These are phyloP conservation scores for Penicillium sp. DNA, from an alignment of 2,329 filamentous ascomycete species.

Conservation along the genomic window DNA sequence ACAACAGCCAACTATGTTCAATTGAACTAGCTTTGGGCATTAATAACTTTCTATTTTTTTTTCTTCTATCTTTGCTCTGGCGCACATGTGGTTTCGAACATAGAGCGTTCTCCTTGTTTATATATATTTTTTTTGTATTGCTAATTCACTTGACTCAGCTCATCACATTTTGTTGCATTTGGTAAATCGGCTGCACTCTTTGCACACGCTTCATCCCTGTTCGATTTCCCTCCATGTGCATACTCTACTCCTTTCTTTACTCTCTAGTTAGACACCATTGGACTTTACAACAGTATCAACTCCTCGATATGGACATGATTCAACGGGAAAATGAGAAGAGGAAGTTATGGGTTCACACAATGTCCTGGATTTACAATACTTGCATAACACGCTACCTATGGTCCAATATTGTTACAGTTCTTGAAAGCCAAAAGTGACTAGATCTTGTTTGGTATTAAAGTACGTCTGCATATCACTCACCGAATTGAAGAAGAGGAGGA, in stretches of 20 bases:
- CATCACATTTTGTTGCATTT: not conserved
- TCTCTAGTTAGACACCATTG: not conserved
- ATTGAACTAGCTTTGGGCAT: slow-evolving; percentile 27
- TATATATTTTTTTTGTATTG: slow-evolving; percentile 10
- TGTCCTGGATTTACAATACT: not conserved
- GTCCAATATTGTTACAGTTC: not conserved
- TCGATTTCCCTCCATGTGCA: not conserved
- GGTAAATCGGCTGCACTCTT: not conserved
- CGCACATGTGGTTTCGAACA: slow-evolving; percentile 23
- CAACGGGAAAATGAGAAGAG: not conserved
- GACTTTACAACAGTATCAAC: not conserved
- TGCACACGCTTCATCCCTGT: not conserved
- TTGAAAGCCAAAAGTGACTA: not conserved
- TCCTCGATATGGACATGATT: not conserved
- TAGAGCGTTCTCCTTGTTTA: slow-evolving; percentile 29
- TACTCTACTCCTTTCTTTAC: not conserved
- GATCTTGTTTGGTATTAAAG: not conserved
- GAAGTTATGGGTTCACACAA: not conserved
- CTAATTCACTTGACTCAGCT: not conserved
- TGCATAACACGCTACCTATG: not conserved
- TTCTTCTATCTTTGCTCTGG: slow-evolving; percentile 13
- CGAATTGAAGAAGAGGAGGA: no score
- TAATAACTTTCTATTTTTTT: slow-evolving; percentile 1
- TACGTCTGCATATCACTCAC: no score
- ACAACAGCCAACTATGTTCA: slow-evolving; percentile 40